Conservation (phyloP, 805 yeast genomes). For the Lipomyces yamadae region DNA sequence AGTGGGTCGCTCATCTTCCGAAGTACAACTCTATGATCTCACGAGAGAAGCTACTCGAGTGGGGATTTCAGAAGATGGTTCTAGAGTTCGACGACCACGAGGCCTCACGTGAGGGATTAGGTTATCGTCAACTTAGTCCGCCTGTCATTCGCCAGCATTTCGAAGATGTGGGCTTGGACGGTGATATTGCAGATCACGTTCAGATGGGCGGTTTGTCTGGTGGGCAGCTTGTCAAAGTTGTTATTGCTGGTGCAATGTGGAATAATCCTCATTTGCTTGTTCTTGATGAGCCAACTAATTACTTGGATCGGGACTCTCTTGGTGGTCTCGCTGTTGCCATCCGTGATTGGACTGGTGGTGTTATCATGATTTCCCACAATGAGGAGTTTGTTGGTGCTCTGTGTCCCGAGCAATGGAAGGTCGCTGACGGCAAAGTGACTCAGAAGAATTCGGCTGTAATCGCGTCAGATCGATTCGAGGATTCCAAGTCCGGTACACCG, state of each 20-base stretch:
- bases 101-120: constrained; percentile 98
- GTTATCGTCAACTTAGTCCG: constrained; percentile 93
- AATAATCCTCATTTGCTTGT: constrained; percentile 96
- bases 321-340: constrained; percentile 98
- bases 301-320: constrained; percentile 94
- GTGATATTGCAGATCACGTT: constrained; percentile 98
- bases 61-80: constrained; percentile 87
- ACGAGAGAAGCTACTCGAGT: constrained; percentile 75
- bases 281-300: constrained; percentile 97
- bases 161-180: constrained; percentile 95
- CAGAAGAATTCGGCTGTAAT: constrained; percentile 80
- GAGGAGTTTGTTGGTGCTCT: constrained; percentile 95
- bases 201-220: constrained; percentile 96
- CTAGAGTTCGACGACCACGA: constrained; percentile 98
- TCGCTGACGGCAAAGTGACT: constrained; percentile 87
- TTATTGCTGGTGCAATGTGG: constrained; percentile 99
- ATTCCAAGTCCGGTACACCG: constrained; percentile 60
- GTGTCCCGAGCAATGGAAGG: constrained; percentile 98
- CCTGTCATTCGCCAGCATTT: constrained; percentile 93
- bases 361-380: constrained; percentile 97
- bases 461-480: constrained; percentile 81
- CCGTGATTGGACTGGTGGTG: constrained; percentile 98
- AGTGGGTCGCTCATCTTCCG: constrained; percentile 86
- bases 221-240: constrained; percentile 97
- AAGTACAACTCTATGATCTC: constrained; percentile 93